A percentile compares a stretch with the other conserved stretches of the same genome.
Conservation (phyloP, 2,329 filamentous ascomycete species). For the Lecanicillium sp. region DNA sequence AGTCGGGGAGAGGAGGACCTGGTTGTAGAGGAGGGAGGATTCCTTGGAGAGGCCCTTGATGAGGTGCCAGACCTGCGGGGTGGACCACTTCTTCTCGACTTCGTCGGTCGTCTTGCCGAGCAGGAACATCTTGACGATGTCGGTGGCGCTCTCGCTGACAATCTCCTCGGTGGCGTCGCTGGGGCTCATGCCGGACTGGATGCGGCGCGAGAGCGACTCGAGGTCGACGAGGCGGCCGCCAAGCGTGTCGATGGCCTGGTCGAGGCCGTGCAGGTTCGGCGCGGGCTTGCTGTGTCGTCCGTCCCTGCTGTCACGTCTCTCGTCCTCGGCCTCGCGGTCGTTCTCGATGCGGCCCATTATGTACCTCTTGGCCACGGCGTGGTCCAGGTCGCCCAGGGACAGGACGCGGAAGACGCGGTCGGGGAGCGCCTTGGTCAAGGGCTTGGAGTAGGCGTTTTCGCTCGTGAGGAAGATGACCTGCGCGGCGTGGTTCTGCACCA, state of each 20-base stretch:
- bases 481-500: constrained; percentile 82
- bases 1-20: constrained; percentile 69
- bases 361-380: constrained; percentile 80
- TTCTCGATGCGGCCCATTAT: constrained; percentile 74
- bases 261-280: constrained; percentile 61
- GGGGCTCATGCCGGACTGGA: constrained; percentile 81
- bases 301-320: constrained; percentile 23
- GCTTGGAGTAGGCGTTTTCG: constrained; percentile 83
- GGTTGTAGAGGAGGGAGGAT: constrained; percentile 72
- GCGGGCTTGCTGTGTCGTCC: constrained; percentile 20
- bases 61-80: constrained; percentile 84
- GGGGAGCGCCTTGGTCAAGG: constrained; percentile 77
- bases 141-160: constrained; percentile 78
- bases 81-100: constrained; percentile 61
- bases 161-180: constrained; percentile 79
- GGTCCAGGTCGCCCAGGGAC: constrained; percentile 77
- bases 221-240: constrained; percentile 93
- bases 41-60: constrained; percentile 70
- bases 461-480: constrained; percentile 93
- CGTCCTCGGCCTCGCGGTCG: constrained; percentile 28
- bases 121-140: constrained; percentile 91
- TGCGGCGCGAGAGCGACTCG: constrained; percentile 84
- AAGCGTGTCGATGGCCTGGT: constrained; percentile 72
- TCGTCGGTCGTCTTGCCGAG: constrained; percentile 49
- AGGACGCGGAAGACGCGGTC: constrained; percentile 87